Base-by-base conservation (phyloP, 129 eudicot species). In the Flaveria brownii region DNA sequence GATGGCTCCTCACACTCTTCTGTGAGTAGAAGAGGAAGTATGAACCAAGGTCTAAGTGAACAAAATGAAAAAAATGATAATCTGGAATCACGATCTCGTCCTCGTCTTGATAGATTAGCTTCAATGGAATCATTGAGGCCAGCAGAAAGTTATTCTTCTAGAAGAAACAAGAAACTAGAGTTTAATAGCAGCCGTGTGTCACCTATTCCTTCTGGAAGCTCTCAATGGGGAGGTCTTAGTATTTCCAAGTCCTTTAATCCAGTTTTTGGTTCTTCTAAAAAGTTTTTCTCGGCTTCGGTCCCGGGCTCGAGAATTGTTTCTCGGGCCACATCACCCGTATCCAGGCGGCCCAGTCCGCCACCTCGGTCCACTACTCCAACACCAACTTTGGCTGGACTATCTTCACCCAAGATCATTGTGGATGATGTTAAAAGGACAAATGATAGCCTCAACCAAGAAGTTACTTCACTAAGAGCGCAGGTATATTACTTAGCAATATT, bases 261-360 rank as follows among this genome's bases (percentile, higher is more conserved):
- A 71, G 81, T 77, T 28, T 70, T 72, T 72, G 91, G 86, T 49
- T 60, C 90, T 70, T 74, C 90, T 15, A 82, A 51, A 59, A 86
- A 65, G 78, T 80, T 81, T 54, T 65, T 82, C 39, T 89, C 94
- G 5, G 84, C 84, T 82, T 87, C 90, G 17, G 88, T 84, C 72
- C 89, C 96, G 72, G 85, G 84, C 70, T 86, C 96, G n/a, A 84
- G 92, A 83, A 78, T 87, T 65, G 82, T 79, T 70, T 91, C 96
- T 45, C 88, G 88, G 43, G 86, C 94, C 49, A 75, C 89, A 57
- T 95, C 99, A 69, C 99, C 97, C n/a, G 79, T 89, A 43, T 81
- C 77, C 10, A 77, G 80, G 75, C 84, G 84, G 73, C 61, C 83
- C 76, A 72, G 83, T 39, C 83, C 68, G 22, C 68, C 90, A 10